Evolutionary conservation across 208 protist genomes (phyloP).

Genomic region (Paratrypanosoma confusum): DNA sequence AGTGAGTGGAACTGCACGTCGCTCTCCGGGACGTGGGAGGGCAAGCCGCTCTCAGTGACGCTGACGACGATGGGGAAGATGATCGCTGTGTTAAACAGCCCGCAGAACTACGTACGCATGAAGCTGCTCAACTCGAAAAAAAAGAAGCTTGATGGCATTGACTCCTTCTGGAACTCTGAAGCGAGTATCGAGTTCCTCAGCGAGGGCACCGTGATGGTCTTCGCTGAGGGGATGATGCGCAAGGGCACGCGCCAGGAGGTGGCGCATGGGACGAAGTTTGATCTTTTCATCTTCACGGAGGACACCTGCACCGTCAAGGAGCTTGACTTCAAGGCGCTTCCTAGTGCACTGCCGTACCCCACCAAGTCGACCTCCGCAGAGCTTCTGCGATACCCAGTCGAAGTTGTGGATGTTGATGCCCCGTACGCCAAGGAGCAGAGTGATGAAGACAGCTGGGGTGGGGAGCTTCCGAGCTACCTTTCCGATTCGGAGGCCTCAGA

Average conservation of each 20-base stretch:
- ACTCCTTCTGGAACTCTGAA: constrained; percentile 80
- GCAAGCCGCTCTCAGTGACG: constrained; percentile 34
- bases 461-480: background rate
- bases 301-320: constrained; percentile 45
- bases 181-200: constrained; percentile 58
- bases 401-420: constrained; percentile 41
- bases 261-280: constrained; percentile 51
- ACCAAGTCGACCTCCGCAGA: constrained; percentile 49
- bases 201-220: constrained; percentile 31
- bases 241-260: constrained; percentile 38
- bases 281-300: constrained; percentile 74
- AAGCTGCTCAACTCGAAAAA: constrained; percentile 30
- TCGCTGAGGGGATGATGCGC: constrained; percentile 73
- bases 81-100: constrained; percentile 56
- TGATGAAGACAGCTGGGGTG: constrained; percentile 34
- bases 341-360: constrained; percentile 57
- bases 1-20: constrained; percentile 60
- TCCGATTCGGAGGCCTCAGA: background rate
- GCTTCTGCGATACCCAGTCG: constrained; percentile 49
- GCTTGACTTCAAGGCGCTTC: constrained; percentile 50
- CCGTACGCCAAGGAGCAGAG: constrained; percentile 11
- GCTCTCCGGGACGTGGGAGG: constrained; percentile 43
- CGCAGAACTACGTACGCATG: constrained; percentile 52
- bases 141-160: constrained; percentile 60
- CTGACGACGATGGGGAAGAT: constrained; percentile 44